Evolutionary conservation across 345 rosid species (phyloP), one percentile per base, ranked within the genome.

Genomic region (Murraya paniculata): DNA sequence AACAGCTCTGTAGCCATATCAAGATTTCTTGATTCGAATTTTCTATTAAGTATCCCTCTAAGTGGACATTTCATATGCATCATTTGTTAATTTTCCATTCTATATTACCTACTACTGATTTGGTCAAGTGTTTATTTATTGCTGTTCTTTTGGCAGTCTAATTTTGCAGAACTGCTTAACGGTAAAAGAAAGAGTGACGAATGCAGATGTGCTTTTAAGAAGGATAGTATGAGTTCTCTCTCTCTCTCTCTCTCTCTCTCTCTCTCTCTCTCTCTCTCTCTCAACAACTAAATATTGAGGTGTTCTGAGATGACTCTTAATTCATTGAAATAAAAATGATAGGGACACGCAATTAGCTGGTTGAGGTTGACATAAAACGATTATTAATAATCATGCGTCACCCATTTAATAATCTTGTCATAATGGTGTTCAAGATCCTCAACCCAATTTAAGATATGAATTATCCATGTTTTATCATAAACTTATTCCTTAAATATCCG

Each of bases 191-290:
- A 73, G 86, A 55, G 19, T 58, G 88, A 85, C 68, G 88, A 91
- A 66, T 81, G 89, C 50, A 88, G 81, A 72, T 25, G 30, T 36
- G 71, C 82, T 48, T 86, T 82, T 70, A 96, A 88, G 78, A 88
- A 84, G 66, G 81, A 87, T 68, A 78, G 76, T 80, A 98, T 96
- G 79, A 79, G 82, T 70, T 70, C 77, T 41, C 48, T 41, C 14
- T 41, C 59, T 66, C 60, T 48, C 65, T 62, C 71, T 39, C 11
- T 66, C 60, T 48, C 65, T 62, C 71, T 39, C 11, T 70, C 77
- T 41, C 48, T 41, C 14, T 41, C 59, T 70, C 77, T 41, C 48
- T 41, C 14, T 41, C 59, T 66, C 60, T 48, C 65, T 62, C 71
- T 39, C 11, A 14, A 50, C 19, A 22, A 22, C 68, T 48, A 45